A percentile compares a stretch with the other conserved stretches of the same genome.
Conservation (phyloP, 371 early-diverging fungal species). For the Fennellomyces sp. region DNA sequence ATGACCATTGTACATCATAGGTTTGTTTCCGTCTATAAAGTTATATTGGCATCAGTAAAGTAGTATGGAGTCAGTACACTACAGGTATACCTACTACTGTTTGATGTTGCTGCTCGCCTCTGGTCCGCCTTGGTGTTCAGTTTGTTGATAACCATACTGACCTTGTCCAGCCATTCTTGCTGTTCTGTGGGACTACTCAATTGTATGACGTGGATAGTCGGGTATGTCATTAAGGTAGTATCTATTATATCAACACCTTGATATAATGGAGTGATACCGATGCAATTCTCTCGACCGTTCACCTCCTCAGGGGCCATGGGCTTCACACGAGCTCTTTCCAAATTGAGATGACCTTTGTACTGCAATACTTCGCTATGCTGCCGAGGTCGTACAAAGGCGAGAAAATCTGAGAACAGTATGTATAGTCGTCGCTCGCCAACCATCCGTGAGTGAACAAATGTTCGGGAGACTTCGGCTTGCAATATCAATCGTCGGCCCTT, state of each 20-base stretch:
- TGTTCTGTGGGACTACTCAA: slow-evolving; percentile 24
- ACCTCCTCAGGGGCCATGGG: slow-evolving; percentile 23
- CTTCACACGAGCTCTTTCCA: slow-evolving; percentile 35
- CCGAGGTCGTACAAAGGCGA: slow-evolving; percentile 35
- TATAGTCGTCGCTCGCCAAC: slow-evolving; percentile 32
- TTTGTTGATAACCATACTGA: slow-evolving; percentile 24
- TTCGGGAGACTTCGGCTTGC: slow-evolving; percentile 36
- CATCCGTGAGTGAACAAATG: slow-evolving; percentile 17
- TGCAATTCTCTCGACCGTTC: slow-evolving; percentile 25
- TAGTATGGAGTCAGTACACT: background rate
- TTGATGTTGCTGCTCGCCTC: background rate
- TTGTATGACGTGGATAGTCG: slow-evolving; percentile 29
- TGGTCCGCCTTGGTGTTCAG: background rate
- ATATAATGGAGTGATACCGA: slow-evolving; percentile 37
- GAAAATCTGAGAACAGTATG: slow-evolving; percentile 44
- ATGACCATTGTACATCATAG: background rate
- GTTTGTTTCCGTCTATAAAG: background rate
- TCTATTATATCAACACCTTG: slow-evolving; percentile 43
- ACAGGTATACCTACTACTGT: background rate
- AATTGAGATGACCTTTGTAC: slow-evolving; percentile 38
- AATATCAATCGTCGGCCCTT: slow-evolving; percentile 37
- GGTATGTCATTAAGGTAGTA: slow-evolving; percentile 30
- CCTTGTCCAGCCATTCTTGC: slow-evolving; percentile 24
- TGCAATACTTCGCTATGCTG: slow-evolving; percentile 25
- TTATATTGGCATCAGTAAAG: too few species aligned